A percentile compares a stretch with the other conserved stretches of the same genome.
phyloP scores from a whole-genome alignment of 2,329 filamentous ascomycete species.

The Diplodia sapinea region DNA sequence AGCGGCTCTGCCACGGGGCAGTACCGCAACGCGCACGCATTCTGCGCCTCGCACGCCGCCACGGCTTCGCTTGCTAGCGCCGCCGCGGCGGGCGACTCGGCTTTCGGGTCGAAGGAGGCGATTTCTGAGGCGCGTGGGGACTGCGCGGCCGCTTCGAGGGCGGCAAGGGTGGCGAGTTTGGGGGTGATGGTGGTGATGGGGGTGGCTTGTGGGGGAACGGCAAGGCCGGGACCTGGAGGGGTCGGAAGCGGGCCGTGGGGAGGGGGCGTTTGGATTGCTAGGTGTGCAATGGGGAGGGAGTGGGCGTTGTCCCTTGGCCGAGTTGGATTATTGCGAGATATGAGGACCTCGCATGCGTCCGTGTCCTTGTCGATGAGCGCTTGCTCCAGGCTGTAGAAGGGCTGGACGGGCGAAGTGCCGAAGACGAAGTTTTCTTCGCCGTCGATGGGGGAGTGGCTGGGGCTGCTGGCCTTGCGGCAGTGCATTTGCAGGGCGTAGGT shows the following conservation, averaged over 20 bases:
- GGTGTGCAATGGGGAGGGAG: slow-evolving; percentile 48
- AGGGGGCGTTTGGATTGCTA: slow-evolving; percentile 47
- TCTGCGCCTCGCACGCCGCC: slow-evolving; percentile 67
- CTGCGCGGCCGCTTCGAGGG: slow-evolving; percentile 53
- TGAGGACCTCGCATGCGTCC: slow-evolving; percentile 39
- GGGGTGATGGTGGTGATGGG: slow-evolving; percentile 52
- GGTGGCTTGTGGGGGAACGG: slow-evolving; percentile 6
- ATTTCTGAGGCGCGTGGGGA: slow-evolving; percentile 56
- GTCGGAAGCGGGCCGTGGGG: slow-evolving; percentile 34
- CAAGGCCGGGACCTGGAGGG: slow-evolving; percentile 3
- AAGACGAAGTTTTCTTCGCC: slow-evolving; percentile 57
- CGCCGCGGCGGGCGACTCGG: slow-evolving; percentile 68
- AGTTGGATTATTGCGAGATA: slow-evolving; percentile 48
- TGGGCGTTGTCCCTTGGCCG: slow-evolving; percentile 39
- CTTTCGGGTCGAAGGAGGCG: slow-evolving; percentile 70
- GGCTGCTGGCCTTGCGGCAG: slow-evolving; percentile 44
- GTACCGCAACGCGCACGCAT: slow-evolving; percentile 75
- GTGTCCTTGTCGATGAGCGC: slow-evolving; percentile 40
- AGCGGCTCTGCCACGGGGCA: slow-evolving; percentile 44
- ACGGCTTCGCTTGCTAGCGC: slow-evolving; percentile 64
- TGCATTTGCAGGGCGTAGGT: slow-evolving; percentile 50
- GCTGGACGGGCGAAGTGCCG: slow-evolving; percentile 71
- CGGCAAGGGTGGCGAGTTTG: slow-evolving; percentile 54
- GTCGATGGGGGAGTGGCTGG: neutral
- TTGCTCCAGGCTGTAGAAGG: slow-evolving; percentile 67